A percentile compares a stretch with the other conserved stretches of the same genome.
Conservation (phyloP, 2,329 filamentous ascomycete species). For the Ascochyta lentis region DNA sequence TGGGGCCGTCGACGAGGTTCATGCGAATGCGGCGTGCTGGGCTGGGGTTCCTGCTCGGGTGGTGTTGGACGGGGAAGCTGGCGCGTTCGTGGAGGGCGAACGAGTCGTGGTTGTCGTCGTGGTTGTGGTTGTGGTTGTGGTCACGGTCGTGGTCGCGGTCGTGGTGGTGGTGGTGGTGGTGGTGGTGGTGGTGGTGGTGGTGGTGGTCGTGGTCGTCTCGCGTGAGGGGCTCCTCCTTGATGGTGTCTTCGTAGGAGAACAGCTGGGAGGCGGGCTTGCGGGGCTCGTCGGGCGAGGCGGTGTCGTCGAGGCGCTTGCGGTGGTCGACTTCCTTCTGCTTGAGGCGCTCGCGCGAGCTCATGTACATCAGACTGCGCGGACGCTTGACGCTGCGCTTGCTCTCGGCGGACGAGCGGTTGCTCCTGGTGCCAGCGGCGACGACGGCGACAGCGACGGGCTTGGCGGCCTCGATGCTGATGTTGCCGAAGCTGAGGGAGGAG, state of each 20-base stretch:
- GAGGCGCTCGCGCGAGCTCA: slow-evolving; percentile 73
- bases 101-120: too few species aligned
- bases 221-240: slow-evolving; percentile 44
- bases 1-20: slow-evolving; percentile 29
- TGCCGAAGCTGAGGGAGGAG: slow-evolving; percentile 49
- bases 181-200: too few species aligned
- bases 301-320: slow-evolving; percentile 60
- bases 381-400: slow-evolving; percentile 45
- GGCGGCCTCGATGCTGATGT: slow-evolving; percentile 50
- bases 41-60: slow-evolving; percentile 42
- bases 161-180: not conserved
- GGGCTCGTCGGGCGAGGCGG: slow-evolving; percentile 35
- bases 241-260: slow-evolving; percentile 45
- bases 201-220: slow-evolving; percentile 17
- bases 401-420: slow-evolving; percentile 43
- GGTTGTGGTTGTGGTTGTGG: too few species aligned
- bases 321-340: slow-evolving; percentile 66
- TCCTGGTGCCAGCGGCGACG: slow-evolving; percentile 17
- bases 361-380: slow-evolving; percentile 71
- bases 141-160: slow-evolving; percentile 10
- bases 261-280: slow-evolving; percentile 35
- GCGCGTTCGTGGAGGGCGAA: too few species aligned
- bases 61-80: slow-evolving; percentile 23
- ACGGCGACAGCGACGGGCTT: slow-evolving; percentile 24
- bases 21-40: slow-evolving; percentile 35